Base-by-base conservation (phyloP, 805 yeast species). In the Pichia californica region DNA sequence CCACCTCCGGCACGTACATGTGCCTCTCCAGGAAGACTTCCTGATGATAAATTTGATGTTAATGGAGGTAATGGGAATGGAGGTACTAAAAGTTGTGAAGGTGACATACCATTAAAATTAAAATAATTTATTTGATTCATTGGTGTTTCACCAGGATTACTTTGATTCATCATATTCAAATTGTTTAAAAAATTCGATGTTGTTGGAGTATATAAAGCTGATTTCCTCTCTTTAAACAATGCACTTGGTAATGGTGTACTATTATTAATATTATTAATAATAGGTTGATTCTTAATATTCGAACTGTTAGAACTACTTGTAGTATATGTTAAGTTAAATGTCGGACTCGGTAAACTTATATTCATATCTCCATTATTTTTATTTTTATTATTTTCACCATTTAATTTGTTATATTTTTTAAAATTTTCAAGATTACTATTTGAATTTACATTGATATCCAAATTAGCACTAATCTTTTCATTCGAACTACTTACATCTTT, bases 51-150 rank as follows among this genome's bases (percentile, higher is more conserved):
- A 20, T 21, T 20, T 14, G 40, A 15, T n/a, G 40, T 20, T 13
- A 37, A n/a, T 15, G 34, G 46, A 10, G 62, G 61, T 7, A 59
- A 58, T 18, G 57, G 58, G 14, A 53, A 38, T 7, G 36, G 19
- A 9, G 47, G 31, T 5, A 46, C 32, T 9, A 43, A 52, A 25
- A 53, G 45, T 48, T 54, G 63, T 5, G 61, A 52, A n/a, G 68
- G 64, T 7, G 63, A 58, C 51, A 62, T 54, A 40, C 57, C 64
- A 35, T 60, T 61, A 11, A 60, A 54, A 20, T 60, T 54, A 31
- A 61, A 59, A 26, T 45, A 61, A 37, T 10, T 60, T 55, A 44
- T 54, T 57, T 43, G 40, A 10, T 38, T 38, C 13, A 41, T 23
- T 19, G 47, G 45, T 3, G 45, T 28, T 13, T 40, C 49, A 11